A percentile compares a stretch with the other conserved stretches of the same genome.
phyloP scores from a whole-genome alignment of 345 rosid genomes.

The Euphorbia lathyris region DNA sequence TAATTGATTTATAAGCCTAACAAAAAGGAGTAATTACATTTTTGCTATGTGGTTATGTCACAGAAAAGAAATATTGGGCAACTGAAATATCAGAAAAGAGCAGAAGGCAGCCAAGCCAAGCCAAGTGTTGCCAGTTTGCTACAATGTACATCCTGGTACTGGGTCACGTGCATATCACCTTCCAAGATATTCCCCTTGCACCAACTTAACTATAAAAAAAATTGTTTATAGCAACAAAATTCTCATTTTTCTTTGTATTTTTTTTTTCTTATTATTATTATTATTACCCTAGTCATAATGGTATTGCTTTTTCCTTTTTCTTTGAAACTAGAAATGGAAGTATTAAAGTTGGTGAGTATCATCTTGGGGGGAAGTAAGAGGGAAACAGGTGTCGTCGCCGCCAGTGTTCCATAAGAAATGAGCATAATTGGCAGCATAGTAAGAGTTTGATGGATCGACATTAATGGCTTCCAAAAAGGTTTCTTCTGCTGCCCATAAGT shows the following conservation, averaged over 20 bases:
- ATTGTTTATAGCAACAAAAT: not conserved
- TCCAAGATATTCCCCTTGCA: not conserved
- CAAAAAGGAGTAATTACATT: conserved; percentile 24
- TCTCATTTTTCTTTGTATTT: not conserved
- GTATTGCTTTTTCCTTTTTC: not conserved
- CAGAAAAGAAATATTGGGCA: not conserved
- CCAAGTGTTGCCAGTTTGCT: not conserved
- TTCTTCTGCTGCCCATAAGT: conserved; percentile 96
- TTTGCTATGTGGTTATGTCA: conserved; percentile 18
- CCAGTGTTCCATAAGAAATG: conserved; percentile 95
- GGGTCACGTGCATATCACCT: conserved; percentile 10
- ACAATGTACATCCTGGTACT: not conserved
- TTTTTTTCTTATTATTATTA: not conserved
- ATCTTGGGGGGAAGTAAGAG: conserved; percentile 44
- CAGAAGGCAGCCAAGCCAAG: not conserved
- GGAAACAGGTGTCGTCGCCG: conserved; percentile 92
- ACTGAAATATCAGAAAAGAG: not conserved
- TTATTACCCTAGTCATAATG: not conserved
- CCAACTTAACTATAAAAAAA: not conserved
- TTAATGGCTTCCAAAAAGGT: conserved; percentile 78
- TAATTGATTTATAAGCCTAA: not conserved
- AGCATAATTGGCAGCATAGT: conserved; percentile 75
- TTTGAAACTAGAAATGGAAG: no score
- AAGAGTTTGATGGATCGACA: conserved; percentile 68
- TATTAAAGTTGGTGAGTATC: conserved; percentile 16